Conservation (phyloP, 176 grass and related monocot genomes). For the Aegilops umbellulata region DNA sequence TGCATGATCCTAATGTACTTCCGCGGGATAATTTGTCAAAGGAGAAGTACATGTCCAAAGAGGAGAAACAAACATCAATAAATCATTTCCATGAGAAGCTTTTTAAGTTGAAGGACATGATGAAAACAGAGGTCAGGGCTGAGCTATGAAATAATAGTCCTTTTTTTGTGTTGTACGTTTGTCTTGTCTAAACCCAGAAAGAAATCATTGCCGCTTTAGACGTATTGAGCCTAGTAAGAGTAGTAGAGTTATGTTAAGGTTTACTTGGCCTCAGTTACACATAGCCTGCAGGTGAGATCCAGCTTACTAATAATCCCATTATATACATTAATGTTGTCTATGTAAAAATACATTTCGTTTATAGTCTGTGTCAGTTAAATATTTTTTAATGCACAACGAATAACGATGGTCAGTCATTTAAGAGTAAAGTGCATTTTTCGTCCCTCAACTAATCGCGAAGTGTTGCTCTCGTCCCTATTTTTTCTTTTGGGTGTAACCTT, state of each 20-base stretch:
- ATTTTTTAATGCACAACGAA: neutral
- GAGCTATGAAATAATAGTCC: neutral
- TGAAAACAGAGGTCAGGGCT: conserved; percentile 90
- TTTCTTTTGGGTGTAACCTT: too few relatives aligned
- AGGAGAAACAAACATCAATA: conserved; percentile 75
- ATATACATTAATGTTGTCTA: neutral
- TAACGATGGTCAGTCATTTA: too few relatives aligned
- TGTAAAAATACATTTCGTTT: neutral
- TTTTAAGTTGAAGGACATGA: conserved; percentile 90
- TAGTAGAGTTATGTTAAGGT: conserved; percentile 14
- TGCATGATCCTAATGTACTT: conserved; percentile 84
- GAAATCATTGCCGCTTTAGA: neutral
- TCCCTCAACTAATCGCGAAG: too few relatives aligned
- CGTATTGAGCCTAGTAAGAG: neutral
- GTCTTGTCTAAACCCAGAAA: neutral
- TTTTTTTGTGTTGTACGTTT: neutral
- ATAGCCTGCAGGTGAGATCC: neutral
- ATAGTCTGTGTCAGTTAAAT: neutral
- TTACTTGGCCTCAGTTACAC: neutral
- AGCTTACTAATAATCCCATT: neutral
- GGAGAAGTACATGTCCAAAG: conserved; percentile 83
- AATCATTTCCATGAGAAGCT: conserved; percentile 99
- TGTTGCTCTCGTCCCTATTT: too few relatives aligned
- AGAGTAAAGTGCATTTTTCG: too few relatives aligned
- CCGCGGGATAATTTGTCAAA: conserved; percentile 68